A percentile compares a stretch with the other conserved stretches of the same genome.
phyloP scores from a whole-genome alignment of 495 filamentous ascomycete species.

The Lentithecium fluviatile region DNA sequence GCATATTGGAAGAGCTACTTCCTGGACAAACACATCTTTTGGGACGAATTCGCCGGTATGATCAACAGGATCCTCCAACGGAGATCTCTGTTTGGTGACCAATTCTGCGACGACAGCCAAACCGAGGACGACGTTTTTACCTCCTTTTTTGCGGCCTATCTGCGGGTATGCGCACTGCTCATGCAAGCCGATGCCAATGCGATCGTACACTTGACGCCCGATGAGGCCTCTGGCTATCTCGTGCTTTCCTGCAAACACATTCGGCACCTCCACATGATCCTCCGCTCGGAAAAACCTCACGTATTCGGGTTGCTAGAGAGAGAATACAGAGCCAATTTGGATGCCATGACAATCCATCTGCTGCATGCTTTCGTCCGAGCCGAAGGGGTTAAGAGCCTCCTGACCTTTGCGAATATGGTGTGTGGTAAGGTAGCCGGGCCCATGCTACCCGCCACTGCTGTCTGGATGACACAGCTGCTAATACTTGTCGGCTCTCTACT shows the following conservation, averaged over 20 bases:
- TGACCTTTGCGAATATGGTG: slow-evolving; percentile 15
- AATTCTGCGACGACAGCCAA: slow-evolving; percentile 14
- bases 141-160: slow-evolving; percentile 20
- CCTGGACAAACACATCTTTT: slow-evolving; percentile 51
- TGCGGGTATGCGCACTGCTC: slow-evolving; percentile 25
- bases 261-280: slow-evolving; percentile 4
- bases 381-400: slow-evolving; percentile 19
- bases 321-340: slow-evolving; percentile 18
- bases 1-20: slow-evolving; percentile 40
- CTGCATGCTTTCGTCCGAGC: slow-evolving; percentile 12
- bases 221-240: neutral
- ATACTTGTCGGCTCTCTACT: slow-evolving; percentile 3
- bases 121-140: slow-evolving; percentile 23
- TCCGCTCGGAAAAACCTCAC: slow-evolving; percentile 12
- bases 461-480: slow-evolving; percentile 12
- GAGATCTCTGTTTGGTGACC: slow-evolving; percentile 40
- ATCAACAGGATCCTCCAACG: slow-evolving; percentile 49
- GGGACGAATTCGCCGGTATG: slow-evolving; percentile 52
- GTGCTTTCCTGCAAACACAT: slow-evolving; percentile 25
- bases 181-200: slow-evolving; percentile 19
- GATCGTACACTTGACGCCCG: neutral
- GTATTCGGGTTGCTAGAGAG: slow-evolving; percentile 26
- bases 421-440: slow-evolving; percentile 13
- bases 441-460: slow-evolving; percentile 7
- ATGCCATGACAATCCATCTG: slow-evolving; percentile 2